Conservation (phyloP, 2,329 filamentous ascomycete genomes). For the Arthrobotrys musiformis region DNA sequence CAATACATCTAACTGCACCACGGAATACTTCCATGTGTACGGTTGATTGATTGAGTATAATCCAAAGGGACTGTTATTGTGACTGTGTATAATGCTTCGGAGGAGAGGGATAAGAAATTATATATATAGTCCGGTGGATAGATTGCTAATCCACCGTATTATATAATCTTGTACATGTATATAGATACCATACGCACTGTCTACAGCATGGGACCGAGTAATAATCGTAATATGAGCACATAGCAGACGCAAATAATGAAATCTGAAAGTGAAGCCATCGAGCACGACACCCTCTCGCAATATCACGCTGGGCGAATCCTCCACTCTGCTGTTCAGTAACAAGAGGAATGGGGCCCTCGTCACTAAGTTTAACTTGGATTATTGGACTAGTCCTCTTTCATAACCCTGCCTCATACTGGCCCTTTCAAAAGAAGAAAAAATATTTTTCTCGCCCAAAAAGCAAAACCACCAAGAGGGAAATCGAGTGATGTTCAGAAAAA, state of each 20-base stretch:
- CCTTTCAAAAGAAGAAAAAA: neutral
- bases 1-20: neutral
- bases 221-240: neutral
- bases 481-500: conserved; percentile 11
- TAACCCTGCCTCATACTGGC: neutral
- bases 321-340: no score
- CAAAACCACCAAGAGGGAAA: conserved; percentile 12
- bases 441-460: neutral
- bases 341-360: conserved; percentile 38
- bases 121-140: no score
- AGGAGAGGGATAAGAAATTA: no score
- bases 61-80: no score
- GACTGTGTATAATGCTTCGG: no score
- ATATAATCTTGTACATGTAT: no score
- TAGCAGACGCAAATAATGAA: neutral
- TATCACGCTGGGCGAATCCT: conserved; percentile 47
- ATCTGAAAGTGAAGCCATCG: neutral
- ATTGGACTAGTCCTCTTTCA: conserved; percentile 16
- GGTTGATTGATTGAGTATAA: no score
- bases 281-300: conserved; percentile 55
- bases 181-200: neutral
- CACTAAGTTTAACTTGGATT: conserved; percentile 51
- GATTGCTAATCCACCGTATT: no score
- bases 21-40: no score
- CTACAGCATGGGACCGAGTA: no score